Base-by-base conservation (phyloP, 768 basidiomycete species). In the Termitomyces sp. region DNA sequence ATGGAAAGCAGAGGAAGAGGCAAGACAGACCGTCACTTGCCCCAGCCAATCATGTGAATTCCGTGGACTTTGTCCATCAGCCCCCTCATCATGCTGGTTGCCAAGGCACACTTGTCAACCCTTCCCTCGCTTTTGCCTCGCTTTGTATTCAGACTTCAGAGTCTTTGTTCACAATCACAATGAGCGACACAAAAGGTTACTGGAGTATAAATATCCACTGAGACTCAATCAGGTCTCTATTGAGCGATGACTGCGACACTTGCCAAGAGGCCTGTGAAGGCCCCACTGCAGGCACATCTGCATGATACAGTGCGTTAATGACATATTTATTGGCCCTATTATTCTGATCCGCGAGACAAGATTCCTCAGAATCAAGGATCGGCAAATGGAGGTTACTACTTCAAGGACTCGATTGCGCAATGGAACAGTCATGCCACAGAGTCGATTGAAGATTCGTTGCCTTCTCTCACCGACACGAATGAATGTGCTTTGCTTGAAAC, bases 201-300 rank as follows among this genome's bases (percentile, higher is more conserved):
- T n/a, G 12, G 22, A 42, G 26, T 48, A 49, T 49, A 50, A 50
- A 30, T 49, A 55, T 41, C 2, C 15, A 32, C 48, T 44, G 14
- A 7, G 21, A 8, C 21, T 2, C n/a, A 22, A 37, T n/a, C 47
- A 21, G 22, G 10, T 38, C 24, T 43, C 54, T 28, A 26, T 26
- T 22, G 14, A 55, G 28, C 43, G 30, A 55, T 55, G 54, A 55
- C 54, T 30, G 54, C 34, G 21, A 55, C 46, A 19, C 24, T 26
- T 32, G 32, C 34, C 19, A 49, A 8, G 34, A 32, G 50, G 4
- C 55, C 55, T 22, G 17, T 34, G 4, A 51, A 46, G 26, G 24
- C 22, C 21, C 55, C 45, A 10, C 37, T 52, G 22, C 42, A 51
- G 26, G 21, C 37, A 26, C 40, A 21, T 24, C 12, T 45, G 14